A percentile compares a stretch with the other conserved stretches of the same genome.
phyloP scores from a whole-genome alignment of 2,329 filamentous ascomycete genomes.

The Myotisia sp. region DNA sequence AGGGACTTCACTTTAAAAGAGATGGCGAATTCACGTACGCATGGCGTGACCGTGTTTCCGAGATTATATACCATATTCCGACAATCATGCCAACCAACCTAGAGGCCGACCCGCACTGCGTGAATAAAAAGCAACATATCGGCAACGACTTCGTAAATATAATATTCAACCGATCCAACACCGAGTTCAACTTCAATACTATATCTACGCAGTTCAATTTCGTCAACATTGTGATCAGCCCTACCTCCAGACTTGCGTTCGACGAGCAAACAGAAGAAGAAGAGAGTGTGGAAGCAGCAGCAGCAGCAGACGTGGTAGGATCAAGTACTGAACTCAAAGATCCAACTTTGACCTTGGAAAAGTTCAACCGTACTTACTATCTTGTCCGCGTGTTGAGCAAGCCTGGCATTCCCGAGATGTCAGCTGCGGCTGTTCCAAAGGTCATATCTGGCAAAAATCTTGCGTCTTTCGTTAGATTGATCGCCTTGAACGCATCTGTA shows the following conservation, averaged over 20 bases:
- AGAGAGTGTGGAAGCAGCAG: too few relatives aligned
- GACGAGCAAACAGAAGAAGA: slow-evolving; percentile 22
- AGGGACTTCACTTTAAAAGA: slow-evolving; percentile 68
- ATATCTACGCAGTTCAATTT: slow-evolving; percentile 94
- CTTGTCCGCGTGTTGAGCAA: slow-evolving; percentile 80
- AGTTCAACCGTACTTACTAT: slow-evolving; percentile 49
- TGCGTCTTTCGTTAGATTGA: slow-evolving; percentile 69
- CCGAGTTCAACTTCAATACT: slow-evolving; percentile 75
- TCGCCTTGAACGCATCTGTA: slow-evolving; percentile 85
- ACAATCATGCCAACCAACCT: slow-evolving; percentile 93
- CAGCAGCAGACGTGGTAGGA: not conserved
- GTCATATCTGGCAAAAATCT: slow-evolving; percentile 72
- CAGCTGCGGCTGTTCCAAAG: slow-evolving; percentile 76
- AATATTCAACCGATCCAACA: slow-evolving; percentile 92
- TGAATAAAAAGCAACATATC: slow-evolving; percentile 83
- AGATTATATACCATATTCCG: slow-evolving; percentile 88
- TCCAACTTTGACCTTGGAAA: slow-evolving; percentile 10
- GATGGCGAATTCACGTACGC: slow-evolving; percentile 84
- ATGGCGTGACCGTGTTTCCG: slow-evolving; percentile 88
- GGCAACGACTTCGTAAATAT: slow-evolving; percentile 98
- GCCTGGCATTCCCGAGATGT: slow-evolving; percentile 79
- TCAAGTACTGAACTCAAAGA: not conserved
- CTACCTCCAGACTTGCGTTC: slow-evolving; percentile 40
- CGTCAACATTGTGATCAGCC: slow-evolving; percentile 90
- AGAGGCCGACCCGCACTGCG: slow-evolving; percentile 59